Evolutionary conservation across 495 filamentous ascomycete genomes (phyloP), one percentile per base, ranked within the genome.

Genomic region (Xylaria bambusicola): DNA sequence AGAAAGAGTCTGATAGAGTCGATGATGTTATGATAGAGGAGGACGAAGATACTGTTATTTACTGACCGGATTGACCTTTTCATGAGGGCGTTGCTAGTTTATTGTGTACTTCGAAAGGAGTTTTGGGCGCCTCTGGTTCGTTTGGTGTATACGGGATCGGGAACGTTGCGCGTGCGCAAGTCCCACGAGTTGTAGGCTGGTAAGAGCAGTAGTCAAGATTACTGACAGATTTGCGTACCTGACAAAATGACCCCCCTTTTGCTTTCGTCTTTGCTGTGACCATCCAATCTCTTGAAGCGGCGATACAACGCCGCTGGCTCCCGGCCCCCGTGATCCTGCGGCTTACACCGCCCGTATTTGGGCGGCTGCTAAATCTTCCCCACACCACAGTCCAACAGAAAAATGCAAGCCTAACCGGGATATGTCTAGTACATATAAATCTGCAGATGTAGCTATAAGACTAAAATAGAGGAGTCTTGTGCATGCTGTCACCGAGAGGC

Each of bases 31-130:
- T 90, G 67, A 75, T 86, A 48, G 88, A 92, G 68, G 86, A 86
- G 65, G 86, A 89, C 47, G 90, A 94, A 77, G 90, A 93, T 65
- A 90, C 84, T 55, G 90, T 94, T 54, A 91, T 94, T 59, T 93
- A 94, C 75, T 94, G 82, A 53, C 18, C 18, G 46, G 13, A 15
- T 17, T 44, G 1, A 26, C 35, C 46, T 1, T 20, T n/a, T 49
- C 21, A 20, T 50, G 33, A 42, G 33, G 44, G 41, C 13, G n/a
- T 49, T 50, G 45, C 17, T 13, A 18, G 38, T 44, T 42, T 33
- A 20, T 54, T n/a, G 38, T 44, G 50, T 44, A 44, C 17, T 54
- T 21, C 1, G 26, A 44, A 41, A 12, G 35, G 56, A n/a, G 35
- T 50, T 50, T 18, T 9, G 12, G 46, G n/a, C 13, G 46, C 35